Evolutionary conservation across 2,329 filamentous ascomycete species (phyloP), one percentile per base, ranked within the genome.

Genomic region (Penicillium janthinellum): DNA sequence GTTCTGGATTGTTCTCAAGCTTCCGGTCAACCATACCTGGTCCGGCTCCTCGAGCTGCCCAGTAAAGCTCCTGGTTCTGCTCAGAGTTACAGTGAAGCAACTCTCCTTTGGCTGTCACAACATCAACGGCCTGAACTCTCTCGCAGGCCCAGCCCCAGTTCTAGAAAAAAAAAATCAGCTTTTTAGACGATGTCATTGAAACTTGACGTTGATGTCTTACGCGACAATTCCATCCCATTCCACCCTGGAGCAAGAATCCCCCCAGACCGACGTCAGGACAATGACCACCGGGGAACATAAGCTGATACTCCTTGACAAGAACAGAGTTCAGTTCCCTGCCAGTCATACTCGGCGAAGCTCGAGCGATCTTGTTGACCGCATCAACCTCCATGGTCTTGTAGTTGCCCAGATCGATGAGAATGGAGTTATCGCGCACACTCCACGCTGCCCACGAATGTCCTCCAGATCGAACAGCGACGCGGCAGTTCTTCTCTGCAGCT

Each of bases 201-300:
- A 11, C 34, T 22, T 6, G 6, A 34, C 3, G 3, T 41, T 12
- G 4, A 67, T 14, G n/a, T 14, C 75, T 57, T 60, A 82, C 80
- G 68, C 78, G 81, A 64, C 80, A 84, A 64, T 84, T 84, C 83
- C 83, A 86, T 0, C 83, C 83, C 81, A 85, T 84, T 1, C 83
- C 83, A 0, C 83, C 84, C 63, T 85, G 83, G 14, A 86, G 68
- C 22, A 85, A 67, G 61, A 85, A 85, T 0, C 83, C 83, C 0
- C 83, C 83, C n/a, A 86, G 64, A 8, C 82, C 83, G 17, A 86
- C 83, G 68, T 84, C 82, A 0, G 83, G 83, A 66, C 83, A 86
- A 68, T 86, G 84, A 0, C 83, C 84, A 0, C 81, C 82, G 0
- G 77, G 75, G 63, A 86, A 86, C 73, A 84, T 77, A 38, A 78